Evolutionary conservation across 2,329 filamentous ascomycete genomes (phyloP), one percentile per base, ranked within the genome.

Genomic region (Pezicula carpinea): DNA sequence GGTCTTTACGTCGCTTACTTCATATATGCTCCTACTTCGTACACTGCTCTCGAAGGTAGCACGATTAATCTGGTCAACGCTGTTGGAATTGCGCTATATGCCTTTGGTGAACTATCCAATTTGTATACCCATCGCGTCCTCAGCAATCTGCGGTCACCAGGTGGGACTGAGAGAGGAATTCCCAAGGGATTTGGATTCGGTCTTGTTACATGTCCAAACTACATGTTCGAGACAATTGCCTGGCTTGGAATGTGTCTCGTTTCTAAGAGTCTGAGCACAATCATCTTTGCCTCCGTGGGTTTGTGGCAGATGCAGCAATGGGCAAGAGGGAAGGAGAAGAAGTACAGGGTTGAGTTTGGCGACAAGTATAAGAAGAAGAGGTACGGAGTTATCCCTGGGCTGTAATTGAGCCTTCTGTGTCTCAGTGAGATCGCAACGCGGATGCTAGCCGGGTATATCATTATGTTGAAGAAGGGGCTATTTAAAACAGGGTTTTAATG

Each of bases 281-380:
- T 82, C 14, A 57, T 95, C 17, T 97, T 97, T 68, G 82, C 87
- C 51, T 65, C 75, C 19, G 75, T 89, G 43, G 89, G 89, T 29
- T 78, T 76, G 14, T 76, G 70, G 19, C 89, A 91, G 69, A 97
- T 99, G 93, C 81, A 78, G 48, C 67, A 74, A 44, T 99, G 93
- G 93, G 92, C 85, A 33, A 80, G 79, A 69, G 92, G 89, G 75
- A 97, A 96, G 79, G 93, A 99, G 77, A 80, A 75, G 63, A 82
- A 88, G 47, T 93, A 96, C 66, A 82, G 93, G 60, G 85, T 86
- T 67, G 88, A 96, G 66, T 96, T 97, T 68, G 87, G 87, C 34
- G 87, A 91, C 65, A 87, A 85, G 70, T 99, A 99, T 73, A 91
- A 92, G 83, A 91, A 85, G 75, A 97, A 99, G 88, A 81, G 81